Evolutionary conservation across 1,284 basidiomycete genomes (phyloP).

Genomic region (Ceratobasidium theobromae): DNA sequence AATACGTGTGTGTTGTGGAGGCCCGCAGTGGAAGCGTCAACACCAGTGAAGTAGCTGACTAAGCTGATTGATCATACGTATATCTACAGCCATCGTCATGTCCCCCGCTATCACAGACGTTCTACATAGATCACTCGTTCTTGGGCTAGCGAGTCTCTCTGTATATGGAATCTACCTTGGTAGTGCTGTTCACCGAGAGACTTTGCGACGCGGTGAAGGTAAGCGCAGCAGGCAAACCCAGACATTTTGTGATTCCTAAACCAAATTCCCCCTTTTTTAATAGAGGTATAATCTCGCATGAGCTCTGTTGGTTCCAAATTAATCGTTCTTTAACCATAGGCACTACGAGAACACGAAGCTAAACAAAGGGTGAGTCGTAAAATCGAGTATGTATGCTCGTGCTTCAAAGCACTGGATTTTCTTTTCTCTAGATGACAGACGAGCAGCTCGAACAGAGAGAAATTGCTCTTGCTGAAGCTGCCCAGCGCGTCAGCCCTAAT

Average conservation of each 20-base stretch:
- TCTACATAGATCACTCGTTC: conserved; percentile 15
- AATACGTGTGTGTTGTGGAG: neutral
- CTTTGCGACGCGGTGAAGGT: conserved; percentile 25
- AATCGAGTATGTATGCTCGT: too few species aligned
- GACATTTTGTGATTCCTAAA: too few species aligned
- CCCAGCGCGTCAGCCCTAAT: conserved; percentile 5
- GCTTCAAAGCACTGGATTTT: too few species aligned
- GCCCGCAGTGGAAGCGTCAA: neutral
- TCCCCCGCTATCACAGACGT: neutral
- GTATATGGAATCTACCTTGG: conserved; percentile 26
- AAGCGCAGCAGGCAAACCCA: neutral
- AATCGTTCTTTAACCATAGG: neutral
- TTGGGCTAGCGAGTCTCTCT: conserved; percentile 6
- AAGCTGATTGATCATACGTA: neutral
- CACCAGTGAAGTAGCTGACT: neutral
- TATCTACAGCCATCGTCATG: conserved; percentile 7
- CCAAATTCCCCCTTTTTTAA: neutral
- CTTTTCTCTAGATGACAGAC: conserved; percentile 18
- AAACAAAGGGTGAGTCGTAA: conserved; percentile 22
- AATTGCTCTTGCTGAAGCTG: conserved; percentile 7
- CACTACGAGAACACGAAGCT: conserved; percentile 19
- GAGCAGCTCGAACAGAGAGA: conserved; percentile 12
- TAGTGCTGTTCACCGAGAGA: conserved; percentile 10
- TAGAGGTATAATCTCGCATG: neutral
- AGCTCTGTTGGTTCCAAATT: neutral